phyloP scores from a whole-genome alignment of 2,329 filamentous ascomycete genomes.

The Beauveria australis region DNA sequence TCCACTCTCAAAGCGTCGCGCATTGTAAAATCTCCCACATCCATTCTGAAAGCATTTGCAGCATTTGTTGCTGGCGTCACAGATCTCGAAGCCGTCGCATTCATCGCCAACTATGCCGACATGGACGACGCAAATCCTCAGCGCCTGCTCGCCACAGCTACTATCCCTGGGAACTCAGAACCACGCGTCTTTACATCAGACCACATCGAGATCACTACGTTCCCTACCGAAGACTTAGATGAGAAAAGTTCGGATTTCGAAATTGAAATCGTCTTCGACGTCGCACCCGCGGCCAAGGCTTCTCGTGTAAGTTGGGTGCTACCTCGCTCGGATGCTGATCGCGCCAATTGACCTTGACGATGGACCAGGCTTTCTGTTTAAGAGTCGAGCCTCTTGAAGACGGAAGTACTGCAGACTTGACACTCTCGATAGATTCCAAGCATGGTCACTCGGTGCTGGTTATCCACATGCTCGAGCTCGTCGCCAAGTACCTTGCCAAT shows the following conservation, averaged over 20 bases:
- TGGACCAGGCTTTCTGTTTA: neutral
- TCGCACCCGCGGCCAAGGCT: neutral
- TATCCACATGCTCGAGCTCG: neutral
- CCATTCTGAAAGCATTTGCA: conserved; percentile 1
- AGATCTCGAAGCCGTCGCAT: conserved; percentile 5
- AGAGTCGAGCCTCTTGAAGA: neutral
- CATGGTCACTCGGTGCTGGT: conserved; percentile 1
- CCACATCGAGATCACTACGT: conserved; percentile 5
- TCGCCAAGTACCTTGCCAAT: conserved; percentile 7
- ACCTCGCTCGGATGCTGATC: neutral
- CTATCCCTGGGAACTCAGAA: neutral
- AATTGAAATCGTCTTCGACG: neutral
- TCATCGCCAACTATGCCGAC: conserved; percentile 3
- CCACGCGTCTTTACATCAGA: conserved; percentile 6
- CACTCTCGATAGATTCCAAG: neutral
- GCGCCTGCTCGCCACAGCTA: neutral
- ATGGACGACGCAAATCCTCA: neutral
- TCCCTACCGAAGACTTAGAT: neutral
- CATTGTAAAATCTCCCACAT: neutral
- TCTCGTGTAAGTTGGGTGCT: neutral
- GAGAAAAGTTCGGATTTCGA: neutral
- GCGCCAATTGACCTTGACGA: neutral
- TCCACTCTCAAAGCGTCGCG: neutral
- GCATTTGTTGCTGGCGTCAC: conserved; percentile 6
- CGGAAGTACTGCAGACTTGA: neutral